A percentile compares a stretch with the other conserved stretches of the same genome.
These are phyloP conservation scores for Wickerhamomyces tratensis DNA, from an alignment of 805 yeast genomes.

Conservation along the genomic window DNA sequence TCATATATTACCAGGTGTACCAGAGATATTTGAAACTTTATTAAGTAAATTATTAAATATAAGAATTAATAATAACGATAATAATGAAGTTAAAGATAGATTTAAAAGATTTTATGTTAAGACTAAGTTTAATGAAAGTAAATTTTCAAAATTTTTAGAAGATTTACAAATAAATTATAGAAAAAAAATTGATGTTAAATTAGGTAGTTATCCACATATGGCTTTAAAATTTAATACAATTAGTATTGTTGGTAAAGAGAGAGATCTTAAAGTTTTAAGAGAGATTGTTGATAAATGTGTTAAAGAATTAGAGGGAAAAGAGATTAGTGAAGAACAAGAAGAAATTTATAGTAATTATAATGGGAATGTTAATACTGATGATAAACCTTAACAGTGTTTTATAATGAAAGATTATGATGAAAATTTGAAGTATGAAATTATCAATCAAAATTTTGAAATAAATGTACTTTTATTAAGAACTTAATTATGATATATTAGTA, in stretches of 20 bases:
- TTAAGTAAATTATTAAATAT: conserved; percentile 34
- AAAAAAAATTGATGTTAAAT: conserved; percentile 33
- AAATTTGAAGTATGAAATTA: no score
- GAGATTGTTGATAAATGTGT: conserved; percentile 37
- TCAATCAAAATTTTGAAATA: no score
- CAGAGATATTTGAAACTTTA: conserved; percentile 55
- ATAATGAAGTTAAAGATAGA: conserved; percentile 15
- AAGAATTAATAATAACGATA: conserved; percentile 27
- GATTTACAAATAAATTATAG: conserved; percentile 34
- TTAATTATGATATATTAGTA: no score
- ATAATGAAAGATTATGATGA: no score
- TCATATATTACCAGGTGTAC: conserved; percentile 77
- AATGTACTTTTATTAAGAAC: no score
- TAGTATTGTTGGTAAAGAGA: conserved; percentile 56
- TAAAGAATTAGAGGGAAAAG: conserved; percentile 41
- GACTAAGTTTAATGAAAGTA: conserved; percentile 53
- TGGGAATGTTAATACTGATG: no score
- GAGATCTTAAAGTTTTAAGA: conserved; percentile 27
- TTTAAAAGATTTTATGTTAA: conserved; percentile 47
- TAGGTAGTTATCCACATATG: conserved; percentile 83
- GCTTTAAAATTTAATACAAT: conserved; percentile 55
- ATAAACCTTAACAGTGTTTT: no score
- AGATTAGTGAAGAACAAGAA: conserved; percentile 52
- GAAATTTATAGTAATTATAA: conserved; percentile 6
- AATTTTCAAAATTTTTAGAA: conserved; percentile 55